These are phyloP conservation scores for Chenopodium suecicum DNA, from an alignment of 148 eudicot genomes.

Conservation along the genomic window DNA sequence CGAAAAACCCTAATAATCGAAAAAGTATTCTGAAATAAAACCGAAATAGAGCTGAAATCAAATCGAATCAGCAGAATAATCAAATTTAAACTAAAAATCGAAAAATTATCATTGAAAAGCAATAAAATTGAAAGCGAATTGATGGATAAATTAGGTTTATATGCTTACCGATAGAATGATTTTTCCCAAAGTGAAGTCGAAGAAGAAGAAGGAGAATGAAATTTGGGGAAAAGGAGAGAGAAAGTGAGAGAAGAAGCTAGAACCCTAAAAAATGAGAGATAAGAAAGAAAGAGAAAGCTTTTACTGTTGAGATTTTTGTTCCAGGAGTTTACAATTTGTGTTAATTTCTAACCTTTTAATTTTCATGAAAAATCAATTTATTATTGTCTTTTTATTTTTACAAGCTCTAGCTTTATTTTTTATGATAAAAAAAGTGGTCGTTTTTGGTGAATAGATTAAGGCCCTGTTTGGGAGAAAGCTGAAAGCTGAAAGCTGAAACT, in stretches of 20 bases:
- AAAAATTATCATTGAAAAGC: background rate
- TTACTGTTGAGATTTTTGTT: slow-evolving; percentile 3
- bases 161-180: background rate
- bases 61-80: background rate
- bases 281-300: background rate
- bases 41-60: background rate
- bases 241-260: background rate
- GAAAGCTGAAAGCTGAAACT: too few relatives aligned
- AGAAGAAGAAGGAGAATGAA: background rate
- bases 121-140: background rate
- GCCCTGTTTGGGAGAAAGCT: too few relatives aligned
- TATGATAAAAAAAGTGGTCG: too few relatives aligned
- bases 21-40: too few relatives aligned
- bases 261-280: slow-evolving; percentile 14
- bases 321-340: background rate
- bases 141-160: background rate
- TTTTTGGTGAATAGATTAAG: too few relatives aligned
- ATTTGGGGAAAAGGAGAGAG: background rate
- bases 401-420: too few relatives aligned
- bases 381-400: too few relatives aligned
- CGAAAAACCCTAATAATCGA: background rate
- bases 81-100: background rate
- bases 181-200: background rate
- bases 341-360: background rate
- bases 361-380: background rate